These are phyloP conservation scores for Sporothrix schenckii DNA, from an alignment of 2,329 filamentous ascomycete genomes.

Conservation along the genomic window DNA sequence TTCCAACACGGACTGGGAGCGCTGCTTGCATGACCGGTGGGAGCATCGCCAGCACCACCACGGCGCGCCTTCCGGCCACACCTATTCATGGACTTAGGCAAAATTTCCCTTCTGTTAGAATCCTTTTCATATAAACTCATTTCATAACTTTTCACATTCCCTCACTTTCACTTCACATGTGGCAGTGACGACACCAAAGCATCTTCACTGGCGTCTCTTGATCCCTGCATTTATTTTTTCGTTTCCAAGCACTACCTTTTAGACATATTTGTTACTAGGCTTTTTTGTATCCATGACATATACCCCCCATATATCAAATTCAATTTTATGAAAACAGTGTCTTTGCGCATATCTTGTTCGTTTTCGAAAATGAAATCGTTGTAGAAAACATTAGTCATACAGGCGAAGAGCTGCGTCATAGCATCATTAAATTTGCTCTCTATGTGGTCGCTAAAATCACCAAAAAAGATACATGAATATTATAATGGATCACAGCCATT, in stretches of 20 bases:
- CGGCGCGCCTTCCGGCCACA: background rate
- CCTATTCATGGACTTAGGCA: background rate
- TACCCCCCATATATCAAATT: slow-evolving; percentile 4
- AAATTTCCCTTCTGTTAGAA: too few species aligned
- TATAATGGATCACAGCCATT: background rate
- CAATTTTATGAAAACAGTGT: background rate
- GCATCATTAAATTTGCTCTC: slow-evolving; percentile 17
- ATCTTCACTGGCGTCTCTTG: slow-evolving; percentile 1
- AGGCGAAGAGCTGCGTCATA: background rate
- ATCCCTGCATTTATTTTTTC: background rate
- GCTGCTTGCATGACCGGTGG: slow-evolving; percentile 23
- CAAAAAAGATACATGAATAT: background rate
- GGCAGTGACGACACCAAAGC: background rate
- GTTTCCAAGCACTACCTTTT: slow-evolving; percentile 16
- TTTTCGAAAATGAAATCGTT: background rate
- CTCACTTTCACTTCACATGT: background rate
- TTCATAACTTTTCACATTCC: background rate
- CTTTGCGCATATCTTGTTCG: background rate
- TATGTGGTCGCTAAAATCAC: slow-evolving; percentile 15
- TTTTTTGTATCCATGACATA: slow-evolving; percentile 3
- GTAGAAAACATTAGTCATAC: background rate
- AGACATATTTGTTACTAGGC: background rate
- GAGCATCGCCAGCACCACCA: background rate
- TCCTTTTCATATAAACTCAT: too few species aligned
- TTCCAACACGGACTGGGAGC: slow-evolving; percentile 27